Evolutionary conservation across 371 early-diverging fungal genomes (phyloP), one percentile per base, ranked within the genome.

Genomic region (Mucor racemosus): DNA sequence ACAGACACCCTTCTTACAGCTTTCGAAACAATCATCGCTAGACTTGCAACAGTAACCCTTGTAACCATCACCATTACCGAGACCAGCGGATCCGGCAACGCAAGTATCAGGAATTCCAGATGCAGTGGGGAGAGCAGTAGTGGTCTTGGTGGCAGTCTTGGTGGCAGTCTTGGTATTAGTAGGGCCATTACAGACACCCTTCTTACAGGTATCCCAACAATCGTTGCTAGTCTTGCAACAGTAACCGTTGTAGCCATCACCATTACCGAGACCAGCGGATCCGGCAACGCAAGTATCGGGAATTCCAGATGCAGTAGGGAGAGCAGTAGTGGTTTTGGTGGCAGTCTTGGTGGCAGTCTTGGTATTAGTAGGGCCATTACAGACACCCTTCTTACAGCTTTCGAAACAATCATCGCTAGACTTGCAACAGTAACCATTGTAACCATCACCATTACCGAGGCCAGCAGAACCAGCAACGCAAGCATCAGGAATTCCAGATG

Each of bases 351-450:
- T 3, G 3, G 26, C 3, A 26, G 26, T 26, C 26, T 26, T 26
- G 42, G 64, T 40, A 15, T 41, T 35, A 33, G 58, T 50, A 39
- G 50, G 58, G 15, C 58, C 46, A 50, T 57, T 58, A 14, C 62
- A 62, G 26, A 62, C 54, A 14, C 64, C 59, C 2, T 21, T 63
- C 3, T 58, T 19, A 64, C 68, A 68, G 38, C 31, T 33, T 6
- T 66, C 54, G 2, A 21, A 17, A 17, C 67, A 66, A 35, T 66
- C 67, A 36, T 60, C 60, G 10, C 54, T 39, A n/a, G 7, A 15
- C 19, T 61, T 36, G n/a, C 67, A 66, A 36, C 67, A 66, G 56
- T 40, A 53, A 7, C 62, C 62, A 31, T 66, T 66, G 13, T 61
- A 66, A 2, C 67, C 67, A 56, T 66, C 48, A 5, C 67, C 67